These are phyloP conservation scores for Oryza rufipogon DNA, from an alignment of 176 grass and related monocot genomes.

Conservation along the genomic window DNA sequence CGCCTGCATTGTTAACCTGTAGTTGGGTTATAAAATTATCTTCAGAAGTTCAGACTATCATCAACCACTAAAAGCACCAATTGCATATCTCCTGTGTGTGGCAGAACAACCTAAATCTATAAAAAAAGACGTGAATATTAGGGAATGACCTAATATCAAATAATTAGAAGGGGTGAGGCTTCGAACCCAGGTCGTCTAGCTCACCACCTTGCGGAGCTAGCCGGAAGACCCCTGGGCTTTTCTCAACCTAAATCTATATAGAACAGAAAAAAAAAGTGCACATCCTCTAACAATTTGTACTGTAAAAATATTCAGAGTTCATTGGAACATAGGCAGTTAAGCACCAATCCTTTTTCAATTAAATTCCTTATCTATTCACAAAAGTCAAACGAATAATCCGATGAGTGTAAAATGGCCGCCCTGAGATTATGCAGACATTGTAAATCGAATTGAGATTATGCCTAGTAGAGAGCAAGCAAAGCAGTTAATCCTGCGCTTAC, in stretches of 20 bases:
- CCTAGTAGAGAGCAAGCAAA: neutral
- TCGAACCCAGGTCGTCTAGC: too few relatives aligned
- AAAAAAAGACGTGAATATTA: too few relatives aligned
- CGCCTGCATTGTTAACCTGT: slow-evolving; percentile 95
- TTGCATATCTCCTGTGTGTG: neutral
- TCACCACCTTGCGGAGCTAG: too few relatives aligned
- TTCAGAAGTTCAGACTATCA: neutral
- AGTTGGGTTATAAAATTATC: slow-evolving; percentile 25
- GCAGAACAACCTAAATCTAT: neutral
- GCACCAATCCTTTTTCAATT: neutral
- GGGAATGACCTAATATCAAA: too few relatives aligned
- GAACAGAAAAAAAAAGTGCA: neutral
- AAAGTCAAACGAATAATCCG: neutral
- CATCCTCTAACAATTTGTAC: neutral
- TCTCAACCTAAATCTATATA: neutral
- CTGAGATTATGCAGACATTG: neutral
- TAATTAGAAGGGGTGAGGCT: too few relatives aligned
- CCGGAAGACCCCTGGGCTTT: too few relatives aligned
- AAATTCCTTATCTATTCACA: neutral
- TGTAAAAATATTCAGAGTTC: neutral
- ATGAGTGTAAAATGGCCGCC: neutral
- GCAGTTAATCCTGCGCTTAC: slow-evolving; percentile 42
- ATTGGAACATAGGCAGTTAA: neutral
- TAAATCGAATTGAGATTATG: neutral
- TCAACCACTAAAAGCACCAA: neutral